phyloP scores from a whole-genome alignment of 2,329 filamentous ascomycete genomes.

The Bipolaris sorokiniana region DNA sequence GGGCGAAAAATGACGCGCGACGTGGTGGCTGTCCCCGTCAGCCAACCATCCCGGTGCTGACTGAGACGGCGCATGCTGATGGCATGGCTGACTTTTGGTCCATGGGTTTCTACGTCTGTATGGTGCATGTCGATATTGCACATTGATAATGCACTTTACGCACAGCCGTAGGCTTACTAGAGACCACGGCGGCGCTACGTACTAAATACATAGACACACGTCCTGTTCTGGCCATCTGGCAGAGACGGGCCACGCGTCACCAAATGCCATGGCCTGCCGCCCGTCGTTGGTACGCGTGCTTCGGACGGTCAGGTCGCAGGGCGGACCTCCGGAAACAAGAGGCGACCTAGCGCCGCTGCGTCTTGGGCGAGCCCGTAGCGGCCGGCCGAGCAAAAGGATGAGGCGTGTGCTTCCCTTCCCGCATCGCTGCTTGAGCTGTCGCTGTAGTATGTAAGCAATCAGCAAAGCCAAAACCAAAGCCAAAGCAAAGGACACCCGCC shows the following conservation, averaged over 20 bases:
- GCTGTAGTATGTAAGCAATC: conserved; percentile 19
- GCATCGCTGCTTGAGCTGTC: background rate
- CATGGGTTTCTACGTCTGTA: background rate
- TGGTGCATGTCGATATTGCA: background rate
- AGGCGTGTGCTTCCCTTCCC: conserved; percentile 16
- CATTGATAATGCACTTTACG: too few relatives aligned
- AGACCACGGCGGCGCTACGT: background rate
- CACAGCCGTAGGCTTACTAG: too few relatives aligned
- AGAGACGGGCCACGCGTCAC: conserved; percentile 10
- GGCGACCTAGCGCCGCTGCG: conserved; percentile 11
- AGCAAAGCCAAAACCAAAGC: conserved; percentile 7
- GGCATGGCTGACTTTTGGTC: background rate
- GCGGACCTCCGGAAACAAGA: conserved; percentile 9
- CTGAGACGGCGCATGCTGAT: background rate
- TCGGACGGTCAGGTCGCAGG: conserved; percentile 9
- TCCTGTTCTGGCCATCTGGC: background rate
- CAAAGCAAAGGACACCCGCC: conserved; percentile 2
- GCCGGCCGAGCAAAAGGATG: conserved; percentile 15
- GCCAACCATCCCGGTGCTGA: conserved; percentile 10
- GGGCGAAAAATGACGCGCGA: conserved; percentile 9
- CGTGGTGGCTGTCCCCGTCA: background rate
- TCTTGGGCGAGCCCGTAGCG: conserved; percentile 15
- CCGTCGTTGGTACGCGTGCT: too few relatives aligned
- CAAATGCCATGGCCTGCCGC: conserved; percentile 1
- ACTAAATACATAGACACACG: background rate